Percentiles rank a stretch among this genome's conserved stretches.
Conservation (phyloP, 1,284 basidiomycete species). For the Psilocybe mexicana region DNA sequence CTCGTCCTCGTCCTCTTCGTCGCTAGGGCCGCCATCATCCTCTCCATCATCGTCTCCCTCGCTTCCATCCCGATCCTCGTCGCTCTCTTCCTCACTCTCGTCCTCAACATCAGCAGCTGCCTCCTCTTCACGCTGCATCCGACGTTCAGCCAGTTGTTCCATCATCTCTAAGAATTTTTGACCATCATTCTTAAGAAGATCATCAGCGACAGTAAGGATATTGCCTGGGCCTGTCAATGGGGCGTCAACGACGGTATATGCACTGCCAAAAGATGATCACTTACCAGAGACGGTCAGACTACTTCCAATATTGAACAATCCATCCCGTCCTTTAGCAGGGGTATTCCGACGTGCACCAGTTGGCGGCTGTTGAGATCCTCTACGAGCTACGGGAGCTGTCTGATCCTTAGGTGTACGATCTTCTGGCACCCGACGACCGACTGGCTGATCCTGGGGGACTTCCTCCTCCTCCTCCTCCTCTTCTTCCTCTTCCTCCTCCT, state of each 20-base stretch:
- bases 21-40: conserved; percentile 50
- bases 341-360: conserved; percentile 19
- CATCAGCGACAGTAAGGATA: conserved; percentile 98
- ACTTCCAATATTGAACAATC: conserved; percentile 78
- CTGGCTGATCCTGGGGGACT: conserved; percentile 24
- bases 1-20: conserved; percentile 51
- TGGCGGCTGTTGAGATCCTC: conserved; percentile 27
- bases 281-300: conserved; percentile 83
- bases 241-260: conserved; percentile 9
- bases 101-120: conserved; percentile 71
- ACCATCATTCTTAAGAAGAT: conserved; percentile 97
- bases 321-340: conserved; percentile 47
- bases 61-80: conserved; percentile 41
- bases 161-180: conserved; percentile 99
- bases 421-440: conserved; percentile 14
- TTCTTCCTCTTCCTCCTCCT: conserved; percentile 57
- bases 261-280: conserved; percentile 27
- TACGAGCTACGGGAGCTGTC: conserved; percentile 12
- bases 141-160: conserved; percentile 96
- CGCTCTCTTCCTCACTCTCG: conserved; percentile 46
- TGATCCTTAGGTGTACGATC: conserved; percentile 21
- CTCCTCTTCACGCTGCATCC: conserved; percentile 92
- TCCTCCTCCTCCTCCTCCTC: conserved; percentile 67
- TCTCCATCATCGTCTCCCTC: conserved; percentile 51
- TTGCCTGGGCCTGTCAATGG: conserved; percentile 64